Percentiles rank a stretch among this genome's conserved stretches.
These are phyloP conservation scores for Penicillium coprophilum DNA, from an alignment of 495 filamentous ascomycete species.

Conservation along the genomic window DNA sequence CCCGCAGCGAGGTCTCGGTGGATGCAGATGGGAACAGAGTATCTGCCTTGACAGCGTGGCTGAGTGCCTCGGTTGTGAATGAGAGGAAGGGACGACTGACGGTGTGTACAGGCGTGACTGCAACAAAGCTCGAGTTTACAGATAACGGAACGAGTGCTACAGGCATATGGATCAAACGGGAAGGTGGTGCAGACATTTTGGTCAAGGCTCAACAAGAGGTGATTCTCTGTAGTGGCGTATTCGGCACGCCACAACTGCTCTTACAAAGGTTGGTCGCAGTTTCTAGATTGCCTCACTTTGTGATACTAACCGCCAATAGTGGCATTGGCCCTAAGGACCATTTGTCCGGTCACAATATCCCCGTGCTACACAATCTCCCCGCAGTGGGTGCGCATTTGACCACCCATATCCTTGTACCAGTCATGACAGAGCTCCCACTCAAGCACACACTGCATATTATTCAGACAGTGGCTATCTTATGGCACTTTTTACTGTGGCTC, in stretches of 20 bases:
- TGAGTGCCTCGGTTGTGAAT: background rate
- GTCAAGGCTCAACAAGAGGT: conserved; percentile 2
- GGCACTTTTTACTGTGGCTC: conserved; percentile 3
- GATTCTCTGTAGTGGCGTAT: conserved; percentile 1
- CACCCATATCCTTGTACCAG: conserved; percentile 4
- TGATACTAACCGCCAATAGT: background rate
- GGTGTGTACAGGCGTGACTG: conserved; percentile 1
- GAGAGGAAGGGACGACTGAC: background rate
- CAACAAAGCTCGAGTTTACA: background rate
- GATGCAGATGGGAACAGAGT: conserved; percentile 2
- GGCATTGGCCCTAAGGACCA: background rate
- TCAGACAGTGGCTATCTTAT: conserved; percentile 1
- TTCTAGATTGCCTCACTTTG: too few relatives aligned
- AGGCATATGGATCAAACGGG: background rate
- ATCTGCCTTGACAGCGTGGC: conserved; percentile 4
- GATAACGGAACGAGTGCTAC: background rate
- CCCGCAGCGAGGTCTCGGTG: conserved; percentile 1
- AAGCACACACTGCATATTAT: conserved; percentile 6
- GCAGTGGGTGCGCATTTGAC: conserved; percentile 2
- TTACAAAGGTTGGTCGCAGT: conserved; percentile 1
- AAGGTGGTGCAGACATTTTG: background rate
- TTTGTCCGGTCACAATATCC: background rate
- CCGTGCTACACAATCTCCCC: background rate
- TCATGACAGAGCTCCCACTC: conserved; percentile 2
- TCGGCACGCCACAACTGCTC: background rate